Base-by-base conservation (phyloP, 495 filamentous ascomycete genomes). In the Penicillium longicatenatum region DNA sequence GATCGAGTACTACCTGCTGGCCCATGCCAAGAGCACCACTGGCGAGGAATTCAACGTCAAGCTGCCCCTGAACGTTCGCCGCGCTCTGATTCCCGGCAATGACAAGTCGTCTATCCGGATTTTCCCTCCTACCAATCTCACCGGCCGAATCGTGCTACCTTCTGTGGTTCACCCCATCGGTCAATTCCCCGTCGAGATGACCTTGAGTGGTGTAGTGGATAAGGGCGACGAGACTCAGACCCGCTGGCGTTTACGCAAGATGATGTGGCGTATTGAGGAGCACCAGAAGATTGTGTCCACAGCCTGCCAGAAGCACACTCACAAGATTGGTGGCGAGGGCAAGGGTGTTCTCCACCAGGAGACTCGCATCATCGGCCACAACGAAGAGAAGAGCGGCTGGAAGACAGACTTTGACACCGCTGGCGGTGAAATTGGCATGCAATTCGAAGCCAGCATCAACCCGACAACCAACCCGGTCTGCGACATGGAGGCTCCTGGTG, bases 41-140 rank as follows among this genome's bases (percentile, higher is more conserved):
- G 81, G 86, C 44, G 87, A 91, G 31, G 78, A 82, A 52, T 82
- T 93, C 63, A 86, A 76, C 58, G 77, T 89, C 63, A 75, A 84
- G 21, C 84, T 85, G 55, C 76, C 79, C 4, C 73, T 96, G 47
- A 78, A 86, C 43, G 79, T 96, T 59, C 84, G 86, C 70, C 91
- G 94, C 47, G 87, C 92, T 19, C 80, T 97, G 20, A 69, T 79
- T 4, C 91, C 92, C 3, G 86, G 89, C 54, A 86, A 89, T 68
- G 85, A 88, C 60, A 85, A 85, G 65, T 76, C 79, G 55, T 92
- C 89, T 17, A 84, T 95, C 48, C 92, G 94, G 62, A 88, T 98
- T 59, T 99, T 99, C 75, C 94, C 94, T 33, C 94, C 94, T 0
- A 99, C 94, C 55, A 93, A 92, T 68, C 85, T 99, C 56, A 91